Base-by-base conservation (phyloP, 2,329 filamentous ascomycete genomes). In the Verticillium dahliae region DNA sequence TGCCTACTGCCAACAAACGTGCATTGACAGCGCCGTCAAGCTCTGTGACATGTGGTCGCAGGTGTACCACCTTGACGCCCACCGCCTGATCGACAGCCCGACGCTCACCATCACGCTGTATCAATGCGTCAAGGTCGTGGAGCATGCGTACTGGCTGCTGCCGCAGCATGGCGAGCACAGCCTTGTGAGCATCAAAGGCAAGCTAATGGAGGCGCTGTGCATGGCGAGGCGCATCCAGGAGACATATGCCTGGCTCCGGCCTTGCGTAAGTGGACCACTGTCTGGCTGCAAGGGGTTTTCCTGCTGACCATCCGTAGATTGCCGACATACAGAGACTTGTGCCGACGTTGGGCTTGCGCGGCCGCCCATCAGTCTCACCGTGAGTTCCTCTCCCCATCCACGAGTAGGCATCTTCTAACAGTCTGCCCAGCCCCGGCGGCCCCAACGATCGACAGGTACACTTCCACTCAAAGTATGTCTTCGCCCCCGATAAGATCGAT, bases 1-100 rank as follows among this genome's bases (percentile, higher is more conserved):
- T 37, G 11, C 56, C 3, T 55, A 62, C 38, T 65, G 63, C 56
- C 63, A 65, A 45, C 11, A 35, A 14, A 35, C 54, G 27, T 56
- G 54, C 54, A 18, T 56, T 31, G 33, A 35, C 13, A 56, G 54
- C 54, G 54, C 54, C 54, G 6, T 56, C 27, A 33, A 7, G 5
- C 54, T 56, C 11, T 56, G 54, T 18, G 54, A 56, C 31, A 34
- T 56, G 31, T 56, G 54, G 54, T 56, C 54, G 31, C 31, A 56
- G 54, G 54, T 56, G 54, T 35, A 35, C 54, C 31, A 33, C 31
- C 54, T 56, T 31, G 54, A 56, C 14, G 31, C 54, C 31, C 31
- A 33, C 11, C 27, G 31, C 2, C 33, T 35, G 13, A 56, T 35
- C 54, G 54, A 56, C 54, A 35, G 33, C 54, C 27, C 33, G 54